Conservation (phyloP, 1,284 basidiomycete species). For the Farysia itapuensis region DNA sequence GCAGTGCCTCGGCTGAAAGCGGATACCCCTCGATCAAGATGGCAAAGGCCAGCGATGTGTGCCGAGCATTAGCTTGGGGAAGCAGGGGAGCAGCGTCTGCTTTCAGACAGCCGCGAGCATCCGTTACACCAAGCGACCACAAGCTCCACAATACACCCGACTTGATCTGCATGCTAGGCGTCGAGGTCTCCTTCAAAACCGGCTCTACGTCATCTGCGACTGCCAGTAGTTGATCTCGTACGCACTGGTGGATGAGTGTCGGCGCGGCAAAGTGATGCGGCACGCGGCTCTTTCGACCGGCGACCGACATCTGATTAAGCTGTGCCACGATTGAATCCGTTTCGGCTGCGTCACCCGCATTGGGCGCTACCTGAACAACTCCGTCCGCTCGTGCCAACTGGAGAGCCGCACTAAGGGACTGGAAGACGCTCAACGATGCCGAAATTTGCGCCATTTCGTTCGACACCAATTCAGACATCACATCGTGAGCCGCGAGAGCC, state of each 20-base stretch:
- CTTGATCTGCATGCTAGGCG: conserved; percentile 16
- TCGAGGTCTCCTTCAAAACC: neutral
- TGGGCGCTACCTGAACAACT: conserved; percentile 10
- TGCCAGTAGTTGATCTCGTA: conserved; percentile 17
- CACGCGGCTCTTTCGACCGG: conserved; percentile 28
- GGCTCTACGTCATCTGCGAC: neutral
- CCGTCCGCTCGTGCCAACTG: conserved; percentile 25
- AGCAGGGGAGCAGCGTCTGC: conserved; percentile 12
- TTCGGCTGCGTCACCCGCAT: conserved; percentile 5
- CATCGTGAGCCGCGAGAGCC: conserved; percentile 24
- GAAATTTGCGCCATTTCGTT: conserved; percentile 31
- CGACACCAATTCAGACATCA: conserved; percentile 25
- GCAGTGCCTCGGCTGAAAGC: conserved; percentile 15
- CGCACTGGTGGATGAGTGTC: conserved; percentile 30
- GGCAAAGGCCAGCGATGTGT: conserved; percentile 21
- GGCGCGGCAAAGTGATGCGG: conserved; percentile 29
- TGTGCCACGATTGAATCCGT: conserved; percentile 30
- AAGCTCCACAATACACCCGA: conserved; percentile 14
- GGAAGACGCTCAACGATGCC: conserved; percentile 23
- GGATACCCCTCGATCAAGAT: conserved; percentile 31
- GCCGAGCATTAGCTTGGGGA: conserved; percentile 18
- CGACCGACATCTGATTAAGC: conserved; percentile 36
- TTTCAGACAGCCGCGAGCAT: conserved; percentile 10
- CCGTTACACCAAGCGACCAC: conserved; percentile 26
- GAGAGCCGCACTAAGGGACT: conserved; percentile 15